Base-by-base conservation (phyloP, 306 rosid genomes). In the Prunus mongolica region DNA sequence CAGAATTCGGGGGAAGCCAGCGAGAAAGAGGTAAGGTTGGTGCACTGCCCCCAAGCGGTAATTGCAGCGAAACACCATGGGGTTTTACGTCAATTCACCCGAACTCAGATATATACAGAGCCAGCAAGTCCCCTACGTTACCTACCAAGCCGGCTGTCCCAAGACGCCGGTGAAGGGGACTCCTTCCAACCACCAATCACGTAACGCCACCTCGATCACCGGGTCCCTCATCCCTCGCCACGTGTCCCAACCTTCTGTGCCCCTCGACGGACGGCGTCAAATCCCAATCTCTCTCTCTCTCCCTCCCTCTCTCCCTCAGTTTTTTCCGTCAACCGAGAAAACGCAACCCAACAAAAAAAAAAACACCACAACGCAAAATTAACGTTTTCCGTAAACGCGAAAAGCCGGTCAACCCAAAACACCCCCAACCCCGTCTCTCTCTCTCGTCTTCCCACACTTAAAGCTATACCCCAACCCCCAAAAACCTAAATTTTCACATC, bases 341-440 rank as follows among this genome's bases (percentile, higher is more conserved):
- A 77, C 51, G 62, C 67, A 61, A 68, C 60, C 72, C 69, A 30
- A 47, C 65, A 19, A 60, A 62, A 60, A 28, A 28, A 30, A 32
- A 77, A 73, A 34, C 25, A 19, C 16, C 28, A 20, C 72, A 68
- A 49, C 9, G 9, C 44, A 38, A 68, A 64, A 61, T 47, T 73
- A 73, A 57, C 77, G 68, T 73, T 58, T 73, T 73, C 77, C 74
- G 77, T 75, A 55, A 38, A 51, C 16, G 52, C 68, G 74, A 47
- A 87, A 83, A 85, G 88, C 96, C 96, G 93, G 90, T 87, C 84
- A 88, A 78, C 73, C 46, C 84, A 60, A 60, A 13, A 6, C 34
- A 60, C 83, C 90, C 76, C 80, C 72, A 69, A 56, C 32, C 32
- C 18, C 25, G 72, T 76, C 55, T 56, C 45, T 20, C 56, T 54